phyloP scores from a whole-genome alignment of 257 asterid genomes.

The Solanum tarijense region DNA sequence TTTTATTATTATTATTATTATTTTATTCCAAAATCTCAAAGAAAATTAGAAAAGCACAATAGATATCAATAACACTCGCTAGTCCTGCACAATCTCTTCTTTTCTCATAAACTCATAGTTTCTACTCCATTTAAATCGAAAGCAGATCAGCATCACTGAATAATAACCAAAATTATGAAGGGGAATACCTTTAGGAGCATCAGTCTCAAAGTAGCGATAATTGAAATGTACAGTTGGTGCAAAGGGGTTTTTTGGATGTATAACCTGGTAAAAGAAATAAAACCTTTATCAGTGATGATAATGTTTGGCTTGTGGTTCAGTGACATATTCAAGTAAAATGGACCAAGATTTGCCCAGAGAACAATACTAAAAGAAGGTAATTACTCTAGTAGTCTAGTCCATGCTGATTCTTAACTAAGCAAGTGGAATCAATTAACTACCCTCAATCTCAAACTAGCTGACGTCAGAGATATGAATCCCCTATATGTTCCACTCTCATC shows the following conservation, averaged over 20 bases:
- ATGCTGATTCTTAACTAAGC: neutral
- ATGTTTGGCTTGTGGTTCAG: neutral
- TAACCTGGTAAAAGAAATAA: slow-evolving; percentile 35
- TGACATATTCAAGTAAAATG: neutral
- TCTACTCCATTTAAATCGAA: neutral
- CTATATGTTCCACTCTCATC: neutral
- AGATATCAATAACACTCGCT: neutral
- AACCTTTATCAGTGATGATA: neutral
- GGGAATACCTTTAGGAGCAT: slow-evolving; percentile 75
- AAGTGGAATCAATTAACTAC: neutral
- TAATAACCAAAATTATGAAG: neutral
- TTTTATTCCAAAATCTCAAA: neutral
- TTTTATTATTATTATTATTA: neutral
- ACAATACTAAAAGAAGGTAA: neutral
- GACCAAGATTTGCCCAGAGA: neutral
- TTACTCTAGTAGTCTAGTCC: neutral
- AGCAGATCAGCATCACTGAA: neutral
- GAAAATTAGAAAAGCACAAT: neutral
- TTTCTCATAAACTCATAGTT: neutral
- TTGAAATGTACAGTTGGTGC: slow-evolving; percentile 99
- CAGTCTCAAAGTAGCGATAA: slow-evolving; percentile 95
- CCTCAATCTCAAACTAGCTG: neutral
- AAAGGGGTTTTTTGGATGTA: slow-evolving; percentile 94
- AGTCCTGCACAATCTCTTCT: neutral
- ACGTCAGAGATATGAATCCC: neutral